Base-by-base conservation (phyloP, 768 basidiomycete species). In the Macrocybe gigantea region DNA sequence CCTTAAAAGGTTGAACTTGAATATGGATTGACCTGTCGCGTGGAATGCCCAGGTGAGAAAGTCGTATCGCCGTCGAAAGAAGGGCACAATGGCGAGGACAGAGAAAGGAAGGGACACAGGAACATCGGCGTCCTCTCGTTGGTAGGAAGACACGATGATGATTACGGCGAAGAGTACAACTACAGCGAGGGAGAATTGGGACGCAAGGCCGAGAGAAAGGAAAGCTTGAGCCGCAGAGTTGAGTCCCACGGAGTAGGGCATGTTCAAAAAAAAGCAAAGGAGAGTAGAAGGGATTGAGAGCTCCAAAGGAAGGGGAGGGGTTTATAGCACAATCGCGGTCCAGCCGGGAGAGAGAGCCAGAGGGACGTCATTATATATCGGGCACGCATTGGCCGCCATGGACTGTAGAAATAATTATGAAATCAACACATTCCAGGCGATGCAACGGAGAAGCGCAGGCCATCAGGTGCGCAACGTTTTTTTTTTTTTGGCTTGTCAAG, bases 11-110 rank as follows among this genome's bases (percentile, higher is more conserved):
- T 78, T 74, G 67, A 89, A 87, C 66, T 82, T 80, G 58, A 83
- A 89, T 36, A 83, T 58, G 48, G 73, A 72, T 53, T 82, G 73
- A 3, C 83, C 83, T 29, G 83, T 83, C 44, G 75, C 76, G 50
- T 77, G 74, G 63, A 88, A 86, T 10, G 80, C 85, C 69, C 80
- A 78, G 57, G 79, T 81, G 50, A 89, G 59, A 62, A 89, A 89
- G 57, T 88, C 85, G 57, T 80, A 81, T 45, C 85, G 75, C 54
- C 65, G 68, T 40, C 75, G 77, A 61, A 87, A 88, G 72, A 89
- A 89, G 11, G 84, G 79, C 31, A 67, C 59, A 47, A 84, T 81
- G 53, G 78, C 73, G 56, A 78, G 72, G 47, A 84, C 66, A 49
- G 76, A 74, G 37, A 70, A 68, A 38, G 85, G 85, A 5, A 88